A percentile compares a stretch with the other conserved stretches of the same genome.
These are phyloP conservation scores for Spatholobus suberectus DNA, from an alignment of 306 rosid species.

Conservation along the genomic window DNA sequence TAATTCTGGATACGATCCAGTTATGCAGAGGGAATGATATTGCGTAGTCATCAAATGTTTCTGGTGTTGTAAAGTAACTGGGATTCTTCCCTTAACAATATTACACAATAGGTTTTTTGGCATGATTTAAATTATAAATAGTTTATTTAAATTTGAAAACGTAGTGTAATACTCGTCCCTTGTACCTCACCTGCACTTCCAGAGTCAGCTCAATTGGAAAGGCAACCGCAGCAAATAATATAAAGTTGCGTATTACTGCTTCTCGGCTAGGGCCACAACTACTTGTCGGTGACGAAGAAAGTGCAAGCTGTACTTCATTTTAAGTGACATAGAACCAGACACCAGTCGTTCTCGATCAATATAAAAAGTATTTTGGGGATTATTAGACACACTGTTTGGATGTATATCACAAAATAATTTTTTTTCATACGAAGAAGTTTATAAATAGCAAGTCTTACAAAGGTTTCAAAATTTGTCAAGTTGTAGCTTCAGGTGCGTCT, in stretches of 20 bases:
- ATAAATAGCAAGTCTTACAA: no score
- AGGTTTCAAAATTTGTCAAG: no score
- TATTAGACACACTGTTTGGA: neutral
- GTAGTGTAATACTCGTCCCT: neutral
- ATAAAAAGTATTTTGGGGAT: neutral
- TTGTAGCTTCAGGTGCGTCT: neutral
- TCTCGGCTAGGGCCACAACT: neutral
- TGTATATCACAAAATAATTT: neutral
- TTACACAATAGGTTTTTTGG: constrained; percentile 25
- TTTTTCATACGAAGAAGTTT: neutral
- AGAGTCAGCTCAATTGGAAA: neutral
- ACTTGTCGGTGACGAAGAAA: neutral
- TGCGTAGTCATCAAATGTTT: constrained; percentile 24
- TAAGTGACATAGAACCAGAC: neutral
- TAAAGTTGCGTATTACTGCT: neutral
- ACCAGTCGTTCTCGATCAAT: neutral
- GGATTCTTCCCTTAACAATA: constrained; percentile 30
- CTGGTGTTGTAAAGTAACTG: constrained; percentile 42
- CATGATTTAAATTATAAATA: neutral
- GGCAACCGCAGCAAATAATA: neutral
- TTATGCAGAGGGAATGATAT: constrained; percentile 35
- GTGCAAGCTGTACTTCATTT: neutral
- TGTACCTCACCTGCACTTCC: neutral
- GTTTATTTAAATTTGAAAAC: constrained; percentile 16
- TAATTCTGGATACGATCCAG: constrained; percentile 37